Base-by-base conservation (phyloP, 208 protist genomes). In the Lotmaria passim region DNA sequence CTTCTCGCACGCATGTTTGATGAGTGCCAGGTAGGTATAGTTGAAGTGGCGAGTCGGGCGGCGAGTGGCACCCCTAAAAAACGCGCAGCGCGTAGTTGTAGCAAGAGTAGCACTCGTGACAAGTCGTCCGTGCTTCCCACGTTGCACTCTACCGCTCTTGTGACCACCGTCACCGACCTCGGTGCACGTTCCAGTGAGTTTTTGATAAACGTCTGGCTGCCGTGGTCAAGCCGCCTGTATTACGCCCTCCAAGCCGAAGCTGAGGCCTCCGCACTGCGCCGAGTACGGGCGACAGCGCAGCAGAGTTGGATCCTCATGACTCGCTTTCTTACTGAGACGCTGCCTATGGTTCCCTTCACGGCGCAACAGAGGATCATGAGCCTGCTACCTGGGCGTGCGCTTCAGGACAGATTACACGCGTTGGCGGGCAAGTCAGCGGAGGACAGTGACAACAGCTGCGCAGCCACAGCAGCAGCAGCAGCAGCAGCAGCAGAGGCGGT, bases 171-270 rank as follows among this genome's bases (percentile, higher is more conserved):
- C 46, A 33, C 65, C 17, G 57, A 71, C n/a, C 26, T 63, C 21
- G 52, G 31, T 17, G 26, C 24, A 23, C 47, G 46, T 24, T 41
- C 36, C 23, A 71, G 44, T 41, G 63, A 77, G 56, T 28, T 58
- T 41, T 23, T 77, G 33, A 43, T 19, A 21, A 30, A 52, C 19
- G 38, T 77, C 7, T 77, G 63, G 57, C 26, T 41, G 14, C 71
- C 63, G 19, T 77, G 71, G 71, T 21, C 63, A 8, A 46, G 48
- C 30, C 43, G 48, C 2, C 63, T 77, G 30, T 71, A 44, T 48
- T 1, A 19, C 15, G 64, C 56, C 21, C 21, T 56, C 19, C 52
- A 39, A 36, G 26, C n/a, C n/a, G n/a, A 39, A 11, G 41, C 41
- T n/a, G 71, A 77, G 31, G 50, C 33, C 0, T 0, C 1, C 7